Evolutionary conservation across 2,329 filamentous ascomycete genomes (phyloP).

Genomic region (Diplodia seriata): DNA sequence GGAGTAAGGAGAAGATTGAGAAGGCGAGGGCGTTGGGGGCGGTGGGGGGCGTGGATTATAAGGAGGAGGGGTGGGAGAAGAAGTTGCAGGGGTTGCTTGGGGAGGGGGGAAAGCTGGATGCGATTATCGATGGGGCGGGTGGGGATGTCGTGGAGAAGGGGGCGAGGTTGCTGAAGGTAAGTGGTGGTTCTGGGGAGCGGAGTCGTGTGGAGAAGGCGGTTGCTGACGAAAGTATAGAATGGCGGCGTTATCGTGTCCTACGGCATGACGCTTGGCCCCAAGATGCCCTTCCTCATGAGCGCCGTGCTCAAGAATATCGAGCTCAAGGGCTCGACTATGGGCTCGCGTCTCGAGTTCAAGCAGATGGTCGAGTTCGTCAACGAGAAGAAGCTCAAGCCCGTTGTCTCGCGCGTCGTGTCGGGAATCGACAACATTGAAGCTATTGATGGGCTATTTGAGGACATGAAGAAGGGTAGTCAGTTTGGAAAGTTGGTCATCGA

Average conservation of each 20-base stretch:
- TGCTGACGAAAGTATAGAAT: constrained; percentile 46
- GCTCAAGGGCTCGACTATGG: constrained; percentile 87
- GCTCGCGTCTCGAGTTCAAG: constrained; percentile 84
- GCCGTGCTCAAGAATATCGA: constrained; percentile 90
- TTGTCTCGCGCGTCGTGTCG: constrained; percentile 76
- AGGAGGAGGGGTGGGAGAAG: constrained; percentile 80
- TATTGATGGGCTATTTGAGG: constrained; percentile 83
- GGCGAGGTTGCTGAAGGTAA: constrained; percentile 70
- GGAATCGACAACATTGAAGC: constrained; percentile 77
- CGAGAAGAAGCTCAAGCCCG: constrained; percentile 73
- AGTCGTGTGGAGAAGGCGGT: not conserved
- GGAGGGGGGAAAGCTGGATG: constrained; percentile 71
- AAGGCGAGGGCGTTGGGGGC: constrained; percentile 77
- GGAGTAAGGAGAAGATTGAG: constrained; percentile 75
- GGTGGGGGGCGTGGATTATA: constrained; percentile 82
- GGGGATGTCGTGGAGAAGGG: constrained; percentile 79
- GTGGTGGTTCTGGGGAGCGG: not conserved
- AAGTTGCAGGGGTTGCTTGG: constrained; percentile 69
- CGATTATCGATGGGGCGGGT: constrained; percentile 89
- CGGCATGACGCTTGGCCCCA: constrained; percentile 87
- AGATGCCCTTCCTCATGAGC: constrained; percentile 84
- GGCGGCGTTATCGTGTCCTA: constrained; percentile 88
- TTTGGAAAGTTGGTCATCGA: constrained; percentile 81
- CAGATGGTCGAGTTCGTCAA: constrained; percentile 88
- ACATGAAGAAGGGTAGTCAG: constrained; percentile 84